Percentiles rank a stretch among this genome's conserved stretches.
These are phyloP conservation scores for Cordyceps javanica DNA, from an alignment of 2,329 filamentous ascomycete genomes.

Conservation along the genomic window DNA sequence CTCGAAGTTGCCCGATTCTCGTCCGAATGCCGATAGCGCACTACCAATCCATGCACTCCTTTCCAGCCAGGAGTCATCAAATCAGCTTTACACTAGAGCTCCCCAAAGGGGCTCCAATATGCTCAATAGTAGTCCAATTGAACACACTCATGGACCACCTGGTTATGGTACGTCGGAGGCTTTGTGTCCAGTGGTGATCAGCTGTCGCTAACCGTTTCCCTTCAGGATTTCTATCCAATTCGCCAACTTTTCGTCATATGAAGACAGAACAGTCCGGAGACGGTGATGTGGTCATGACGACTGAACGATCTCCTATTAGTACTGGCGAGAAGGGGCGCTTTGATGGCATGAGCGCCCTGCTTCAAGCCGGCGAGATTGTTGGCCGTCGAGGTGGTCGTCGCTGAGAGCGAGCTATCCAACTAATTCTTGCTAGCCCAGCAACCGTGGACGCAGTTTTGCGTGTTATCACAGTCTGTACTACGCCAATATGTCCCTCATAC, in stretches of 20 bases:
- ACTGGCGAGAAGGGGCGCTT: conserved; percentile 29
- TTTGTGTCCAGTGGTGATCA: conserved; percentile 8
- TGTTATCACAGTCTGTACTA: background rate
- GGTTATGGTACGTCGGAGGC: conserved; percentile 30
- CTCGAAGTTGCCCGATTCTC: conserved; percentile 19
- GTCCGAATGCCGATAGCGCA: conserved; percentile 43
- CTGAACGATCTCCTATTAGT: conserved; percentile 21
- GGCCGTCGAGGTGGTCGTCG: conserved; percentile 31
- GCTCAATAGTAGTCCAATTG: conserved; percentile 16
- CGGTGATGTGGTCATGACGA: conserved; percentile 27
- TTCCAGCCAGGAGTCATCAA: conserved; percentile 28
- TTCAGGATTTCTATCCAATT: conserved; percentile 27
- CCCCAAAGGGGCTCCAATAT: conserved; percentile 12
- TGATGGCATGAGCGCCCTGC: conserved; percentile 53
- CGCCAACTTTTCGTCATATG: conserved; percentile 26
- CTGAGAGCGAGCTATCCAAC: background rate
- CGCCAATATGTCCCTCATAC: background rate
- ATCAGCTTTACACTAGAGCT: conserved; percentile 10
- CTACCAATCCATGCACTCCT: conserved; percentile 50
- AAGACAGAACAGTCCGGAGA: conserved; percentile 25
- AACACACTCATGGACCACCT: conserved; percentile 8
- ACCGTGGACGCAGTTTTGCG: background rate
- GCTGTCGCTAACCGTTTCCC: conserved; percentile 24
- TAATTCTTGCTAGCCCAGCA: background rate
- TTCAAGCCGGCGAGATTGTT: conserved; percentile 55